A percentile compares a stretch with the other conserved stretches of the same genome.
Evolutionary conservation across 139 green algal genomes (phyloP).

Genomic region (Micractinium sp.): DNA sequence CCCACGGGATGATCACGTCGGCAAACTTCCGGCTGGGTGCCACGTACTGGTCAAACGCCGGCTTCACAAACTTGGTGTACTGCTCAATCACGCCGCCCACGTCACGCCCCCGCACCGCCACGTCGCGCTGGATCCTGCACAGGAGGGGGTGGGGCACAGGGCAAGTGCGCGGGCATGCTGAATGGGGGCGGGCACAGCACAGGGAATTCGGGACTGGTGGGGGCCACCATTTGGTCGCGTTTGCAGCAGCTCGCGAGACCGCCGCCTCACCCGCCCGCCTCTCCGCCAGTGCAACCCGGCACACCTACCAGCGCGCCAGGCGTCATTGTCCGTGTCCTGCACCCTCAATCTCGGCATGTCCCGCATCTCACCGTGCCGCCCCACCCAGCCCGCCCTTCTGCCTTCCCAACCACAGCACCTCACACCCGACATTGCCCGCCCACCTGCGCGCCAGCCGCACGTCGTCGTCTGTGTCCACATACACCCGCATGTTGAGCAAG

Average conservation of each 20-base stretch:
- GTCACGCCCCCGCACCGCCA: constrained; percentile 83
- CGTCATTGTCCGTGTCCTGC: no score
- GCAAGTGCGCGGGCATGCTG: not conserved
- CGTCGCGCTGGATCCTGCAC: constrained; percentile 93
- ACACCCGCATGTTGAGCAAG: constrained; percentile 95
- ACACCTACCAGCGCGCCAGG: no score
- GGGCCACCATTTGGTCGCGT: no score
- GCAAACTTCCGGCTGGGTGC: constrained; percentile 83
- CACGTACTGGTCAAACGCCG: constrained; percentile 92
- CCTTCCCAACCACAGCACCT: not conserved
- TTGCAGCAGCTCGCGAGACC: no score
- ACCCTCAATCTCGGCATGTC: not conserved
- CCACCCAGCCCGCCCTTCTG: not conserved
- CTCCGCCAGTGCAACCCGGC: no score
- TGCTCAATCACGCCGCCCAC: constrained; percentile 94
- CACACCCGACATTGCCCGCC: not conserved
- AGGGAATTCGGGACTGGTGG: not conserved
- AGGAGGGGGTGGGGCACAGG: not conserved
- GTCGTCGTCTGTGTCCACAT: constrained; percentile 94
- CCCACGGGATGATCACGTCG: constrained; percentile 97
- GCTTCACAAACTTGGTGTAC: constrained; percentile 96
- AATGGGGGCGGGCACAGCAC: not conserved
- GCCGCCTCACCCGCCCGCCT: no score
- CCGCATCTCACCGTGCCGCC: no score
- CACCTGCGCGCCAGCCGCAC: constrained; percentile 85